A percentile compares a stretch with the other conserved stretches of the same genome.
phyloP scores from a whole-genome alignment of 2,329 filamentous ascomycete species.

The Calonectria leucothoes region DNA sequence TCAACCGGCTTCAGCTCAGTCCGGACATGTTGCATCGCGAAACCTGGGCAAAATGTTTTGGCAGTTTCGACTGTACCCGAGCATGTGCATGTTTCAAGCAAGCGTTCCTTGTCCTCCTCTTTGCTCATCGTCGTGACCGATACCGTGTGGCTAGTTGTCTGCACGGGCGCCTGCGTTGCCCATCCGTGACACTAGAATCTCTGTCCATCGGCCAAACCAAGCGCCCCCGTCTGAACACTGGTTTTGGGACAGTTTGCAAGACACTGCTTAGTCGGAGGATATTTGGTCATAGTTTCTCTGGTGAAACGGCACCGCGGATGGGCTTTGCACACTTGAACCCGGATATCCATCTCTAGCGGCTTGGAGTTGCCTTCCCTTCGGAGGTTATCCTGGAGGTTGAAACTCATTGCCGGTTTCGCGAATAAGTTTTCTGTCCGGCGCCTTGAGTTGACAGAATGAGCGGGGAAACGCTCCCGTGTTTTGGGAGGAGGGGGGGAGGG shows the following conservation, averaged over 20 bases:
- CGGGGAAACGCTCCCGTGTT: neutral
- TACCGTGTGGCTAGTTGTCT: neutral
- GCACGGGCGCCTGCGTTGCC: neutral
- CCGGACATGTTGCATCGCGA: no score
- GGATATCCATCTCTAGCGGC: neutral
- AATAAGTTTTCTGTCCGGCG: neutral
- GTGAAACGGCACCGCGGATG: neutral
- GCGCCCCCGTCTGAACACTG: neutral
- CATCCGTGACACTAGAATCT: no score
- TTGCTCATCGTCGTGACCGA: neutral
- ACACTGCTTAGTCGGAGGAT: neutral
- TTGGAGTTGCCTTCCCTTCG: neutral
- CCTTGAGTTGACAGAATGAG: neutral
- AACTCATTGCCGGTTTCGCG: neutral
- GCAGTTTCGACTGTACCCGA: no score
- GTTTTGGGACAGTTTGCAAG: neutral
- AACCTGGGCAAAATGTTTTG: no score
- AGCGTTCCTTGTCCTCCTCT: neutral
- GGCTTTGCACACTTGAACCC: neutral
- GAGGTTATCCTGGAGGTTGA: neutral
- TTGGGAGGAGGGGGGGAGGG: no score
- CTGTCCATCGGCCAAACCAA: no score
- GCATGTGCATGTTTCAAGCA: neutral
- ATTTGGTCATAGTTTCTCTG: neutral
- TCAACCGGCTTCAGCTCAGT: neutral